Evolutionary conservation across 371 early-diverging fungal species (phyloP).

Genomic region (Dinochytrium kinnereticum): DNA sequence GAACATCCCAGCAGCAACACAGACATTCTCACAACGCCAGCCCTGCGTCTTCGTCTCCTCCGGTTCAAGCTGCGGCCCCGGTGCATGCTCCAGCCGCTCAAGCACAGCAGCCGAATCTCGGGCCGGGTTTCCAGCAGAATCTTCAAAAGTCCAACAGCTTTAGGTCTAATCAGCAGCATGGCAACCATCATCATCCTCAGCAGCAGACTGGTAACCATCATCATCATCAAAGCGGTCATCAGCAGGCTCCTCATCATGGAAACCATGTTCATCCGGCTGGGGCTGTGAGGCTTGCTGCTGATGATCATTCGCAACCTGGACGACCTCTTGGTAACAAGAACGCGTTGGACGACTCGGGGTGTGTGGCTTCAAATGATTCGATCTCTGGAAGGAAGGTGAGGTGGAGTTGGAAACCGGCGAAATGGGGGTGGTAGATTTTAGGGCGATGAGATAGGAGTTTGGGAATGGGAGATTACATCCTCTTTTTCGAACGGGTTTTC

Average conservation of each 20-base stretch:
- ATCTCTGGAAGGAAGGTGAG: slow-evolving; percentile 15
- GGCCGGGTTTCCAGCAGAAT: slow-evolving; percentile 28
- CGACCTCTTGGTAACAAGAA: slow-evolving; percentile 41
- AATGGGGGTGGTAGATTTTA: slow-evolving; percentile 22
- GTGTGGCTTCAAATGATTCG: slow-evolving; percentile 39
- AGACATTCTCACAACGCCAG: background rate
- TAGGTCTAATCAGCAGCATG: background rate
- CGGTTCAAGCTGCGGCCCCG: slow-evolving; percentile 1
- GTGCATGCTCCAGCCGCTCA: background rate
- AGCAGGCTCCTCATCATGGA: background rate
- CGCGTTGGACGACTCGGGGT: slow-evolving; percentile 40
- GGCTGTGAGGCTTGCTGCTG: background rate
- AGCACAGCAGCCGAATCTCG: slow-evolving; percentile 22
- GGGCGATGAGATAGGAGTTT: too few relatives aligned
- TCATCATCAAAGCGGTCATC: background rate
- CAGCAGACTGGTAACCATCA: background rate
- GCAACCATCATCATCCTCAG: background rate
- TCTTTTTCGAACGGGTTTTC: background rate
- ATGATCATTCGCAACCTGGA: slow-evolving; percentile 16
- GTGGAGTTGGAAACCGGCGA: slow-evolving; percentile 15
- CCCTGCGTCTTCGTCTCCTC: slow-evolving; percentile 1
- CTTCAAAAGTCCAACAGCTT: slow-evolving; percentile 30
- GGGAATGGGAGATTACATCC: too few relatives aligned
- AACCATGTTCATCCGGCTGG: background rate
- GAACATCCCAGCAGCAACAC: background rate